A percentile compares a stretch with the other conserved stretches of the same genome.
These are phyloP conservation scores for Begonia loranthoides DNA, from an alignment of 306 rosid genomes.

Conservation along the genomic window DNA sequence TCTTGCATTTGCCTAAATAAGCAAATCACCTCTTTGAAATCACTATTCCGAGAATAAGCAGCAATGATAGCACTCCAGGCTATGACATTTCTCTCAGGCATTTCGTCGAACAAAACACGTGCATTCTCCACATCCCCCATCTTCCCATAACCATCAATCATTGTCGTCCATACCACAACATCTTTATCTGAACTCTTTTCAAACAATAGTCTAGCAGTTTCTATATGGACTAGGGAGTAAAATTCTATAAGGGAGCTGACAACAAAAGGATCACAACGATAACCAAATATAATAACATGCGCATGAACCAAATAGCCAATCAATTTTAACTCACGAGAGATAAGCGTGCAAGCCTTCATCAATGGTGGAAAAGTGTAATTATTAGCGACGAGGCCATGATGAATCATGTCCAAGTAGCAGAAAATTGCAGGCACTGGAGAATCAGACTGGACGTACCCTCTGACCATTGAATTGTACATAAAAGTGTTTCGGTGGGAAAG, in stretches of 20 bases:
- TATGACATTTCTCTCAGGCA: slow-evolving; percentile 51
- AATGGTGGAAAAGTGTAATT: slow-evolving; percentile 70
- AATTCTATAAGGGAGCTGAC: slow-evolving; percentile 39
- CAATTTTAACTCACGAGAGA: slow-evolving; percentile 7
- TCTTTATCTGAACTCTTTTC: slow-evolving; percentile 34
- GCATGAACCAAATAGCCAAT: slow-evolving; percentile 47
- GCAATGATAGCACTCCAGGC: slow-evolving; percentile 54
- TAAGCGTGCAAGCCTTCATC: slow-evolving; percentile 45
- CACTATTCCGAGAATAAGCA: slow-evolving; percentile 24
- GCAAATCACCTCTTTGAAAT: slow-evolving; percentile 26
- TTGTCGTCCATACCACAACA: slow-evolving; percentile 72
- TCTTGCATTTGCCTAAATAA: slow-evolving; percentile 33
- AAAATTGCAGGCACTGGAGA: slow-evolving; percentile 27
- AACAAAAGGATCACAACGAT: slow-evolving; percentile 39
- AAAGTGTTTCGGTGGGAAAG: slow-evolving; percentile 42
- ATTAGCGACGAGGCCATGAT: slow-evolving; percentile 35
- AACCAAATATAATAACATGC: slow-evolving; percentile 45
- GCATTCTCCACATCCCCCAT: slow-evolving; percentile 46
- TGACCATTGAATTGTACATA: slow-evolving; percentile 64
- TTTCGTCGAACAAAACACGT: slow-evolving; percentile 50
- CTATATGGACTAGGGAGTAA: slow-evolving; percentile 25
- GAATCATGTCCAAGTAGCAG: slow-evolving; percentile 46
- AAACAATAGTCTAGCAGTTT: slow-evolving; percentile 34
- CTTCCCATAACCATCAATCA: slow-evolving; percentile 77
- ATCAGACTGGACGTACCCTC: slow-evolving; percentile 25